phyloP scores from a whole-genome alignment of 345 rosid species.

The Microthlaspi erraticum region DNA sequence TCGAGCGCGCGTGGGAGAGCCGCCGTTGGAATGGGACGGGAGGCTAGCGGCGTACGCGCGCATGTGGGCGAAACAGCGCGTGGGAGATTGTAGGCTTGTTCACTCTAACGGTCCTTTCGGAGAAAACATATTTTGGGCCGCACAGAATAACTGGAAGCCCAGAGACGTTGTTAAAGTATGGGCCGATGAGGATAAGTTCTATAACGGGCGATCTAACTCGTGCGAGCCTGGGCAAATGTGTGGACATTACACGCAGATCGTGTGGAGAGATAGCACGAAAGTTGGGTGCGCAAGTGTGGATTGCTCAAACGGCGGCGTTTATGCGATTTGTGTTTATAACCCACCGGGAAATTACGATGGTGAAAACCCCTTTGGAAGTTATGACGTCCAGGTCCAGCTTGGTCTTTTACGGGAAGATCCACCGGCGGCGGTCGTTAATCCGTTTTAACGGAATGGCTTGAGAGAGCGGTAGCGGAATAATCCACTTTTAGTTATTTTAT shows the following conservation, averaged over 20 bases:
- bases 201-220: conserved; percentile 41
- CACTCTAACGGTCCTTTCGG: conserved; percentile 59
- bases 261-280: conserved; percentile 50
- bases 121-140: conserved; percentile 62
- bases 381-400: not conserved
- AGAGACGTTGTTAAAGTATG: conserved; percentile 45
- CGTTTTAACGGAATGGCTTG: not conserved
- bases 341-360: conserved; percentile 58
- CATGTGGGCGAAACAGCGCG: conserved; percentile 46
- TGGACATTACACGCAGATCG: conserved; percentile 68
- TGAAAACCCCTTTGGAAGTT: conserved; percentile 50
- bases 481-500: conserved; percentile 10
- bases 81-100: conserved; percentile 46
- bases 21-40: conserved; percentile 50
- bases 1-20: conserved; percentile 39
- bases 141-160: conserved; percentile 48
- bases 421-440: conserved; percentile 32
- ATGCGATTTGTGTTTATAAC: conserved; percentile 50
- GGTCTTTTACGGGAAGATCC: conserved; percentile 35
- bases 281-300: conserved; percentile 52
- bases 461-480: not conserved
- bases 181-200: conserved; percentile 47
- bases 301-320: conserved; percentile 48
- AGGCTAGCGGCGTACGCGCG: conserved; percentile 50
- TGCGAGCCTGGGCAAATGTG: conserved; percentile 46